A percentile compares a stretch with the other conserved stretches of the same genome.
phyloP scores from a whole-genome alignment of 2,329 filamentous ascomycete species.

The Albophoma yamanashiensis region DNA sequence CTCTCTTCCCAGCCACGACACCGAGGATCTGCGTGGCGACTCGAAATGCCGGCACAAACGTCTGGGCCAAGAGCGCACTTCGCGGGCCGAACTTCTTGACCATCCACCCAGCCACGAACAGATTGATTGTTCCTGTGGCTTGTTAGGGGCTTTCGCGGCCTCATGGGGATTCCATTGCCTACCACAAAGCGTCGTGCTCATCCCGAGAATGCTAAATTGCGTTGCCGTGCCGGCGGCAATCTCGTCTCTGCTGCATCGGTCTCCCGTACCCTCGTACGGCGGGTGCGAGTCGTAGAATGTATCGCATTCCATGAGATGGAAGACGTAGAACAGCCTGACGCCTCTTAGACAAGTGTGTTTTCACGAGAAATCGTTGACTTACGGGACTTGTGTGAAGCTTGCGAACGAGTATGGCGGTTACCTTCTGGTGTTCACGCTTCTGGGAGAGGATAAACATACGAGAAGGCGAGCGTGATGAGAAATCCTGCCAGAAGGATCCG shows the following conservation, averaged over 20 bases:
- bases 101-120: constrained; percentile 56
- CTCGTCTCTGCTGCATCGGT: constrained; percentile 48
- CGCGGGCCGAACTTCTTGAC: constrained; percentile 58
- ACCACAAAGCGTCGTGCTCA: constrained; percentile 58
- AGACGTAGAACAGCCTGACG: constrained; percentile 46
- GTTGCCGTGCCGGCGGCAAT: constrained; percentile 55
- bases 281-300: constrained; percentile 53
- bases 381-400: constrained; percentile 42
- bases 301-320: constrained; percentile 63
- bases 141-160: not conserved
- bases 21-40: constrained; percentile 54
- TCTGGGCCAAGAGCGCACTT: constrained; percentile 49
- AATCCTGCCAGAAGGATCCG: constrained; percentile 48
- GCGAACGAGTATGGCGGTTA: too few relatives aligned
- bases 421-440: too few relatives aligned
- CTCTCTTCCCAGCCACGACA: constrained; percentile 47
- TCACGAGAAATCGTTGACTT: constrained; percentile 10
- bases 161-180: not conserved
- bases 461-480: constrained; percentile 42
- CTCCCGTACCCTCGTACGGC: constrained; percentile 32
- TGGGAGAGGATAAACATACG: too few relatives aligned
- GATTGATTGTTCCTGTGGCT: constrained; percentile 38
- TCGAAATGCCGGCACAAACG: constrained; percentile 52
- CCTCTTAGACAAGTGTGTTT: not conserved
- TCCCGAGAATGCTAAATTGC: constrained; percentile 53